Evolutionary conservation across 164 flowering plant species (phyloP).

Genomic region (Liriodendron chinense): DNA sequence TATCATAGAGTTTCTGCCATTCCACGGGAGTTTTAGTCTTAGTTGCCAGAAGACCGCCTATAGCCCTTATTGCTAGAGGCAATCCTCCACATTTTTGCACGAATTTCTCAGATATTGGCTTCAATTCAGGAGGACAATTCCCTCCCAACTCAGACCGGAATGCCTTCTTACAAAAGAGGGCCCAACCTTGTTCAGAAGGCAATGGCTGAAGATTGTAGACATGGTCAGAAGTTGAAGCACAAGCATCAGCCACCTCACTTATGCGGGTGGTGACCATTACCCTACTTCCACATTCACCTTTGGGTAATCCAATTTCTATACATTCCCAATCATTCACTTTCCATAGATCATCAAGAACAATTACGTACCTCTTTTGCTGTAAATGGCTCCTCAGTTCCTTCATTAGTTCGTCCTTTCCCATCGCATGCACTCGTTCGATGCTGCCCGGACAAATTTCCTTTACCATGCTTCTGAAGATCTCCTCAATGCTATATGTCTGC

Average conservation of each 20-base stretch:
- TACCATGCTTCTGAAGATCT: slow-evolving; percentile 3
- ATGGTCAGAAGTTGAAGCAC: neutral
- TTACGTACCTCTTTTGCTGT: slow-evolving; percentile 35
- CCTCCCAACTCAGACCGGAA: neutral
- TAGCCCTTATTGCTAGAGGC: neutral
- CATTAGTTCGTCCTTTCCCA: slow-evolving; percentile 30
- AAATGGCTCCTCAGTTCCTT: slow-evolving; percentile 34
- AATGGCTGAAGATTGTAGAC: neutral
- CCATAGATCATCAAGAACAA: slow-evolving; percentile 57
- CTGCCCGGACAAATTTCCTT: neutral
- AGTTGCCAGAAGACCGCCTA: neutral
- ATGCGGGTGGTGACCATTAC: slow-evolving; percentile 39
- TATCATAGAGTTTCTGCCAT: neutral
- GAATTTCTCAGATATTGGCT: neutral
- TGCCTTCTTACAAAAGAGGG: slow-evolving; percentile 2
- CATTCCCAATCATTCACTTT: slow-evolving; percentile 35
- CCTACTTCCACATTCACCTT: slow-evolving; percentile 30
- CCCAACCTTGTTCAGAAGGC: neutral
- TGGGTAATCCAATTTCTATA: slow-evolving; percentile 34
- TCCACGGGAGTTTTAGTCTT: neutral
- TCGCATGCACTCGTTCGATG: slow-evolving; percentile 31
- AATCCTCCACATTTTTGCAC: neutral
- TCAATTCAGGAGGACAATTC: neutral
- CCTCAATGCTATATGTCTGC: slow-evolving; percentile 18
- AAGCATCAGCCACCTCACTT: slow-evolving; percentile 21